A percentile compares a stretch with the other conserved stretches of the same genome.
Evolutionary conservation across 2,329 filamentous ascomycete genomes (phyloP).

Genomic region (Fusarium camptoceras): DNA sequence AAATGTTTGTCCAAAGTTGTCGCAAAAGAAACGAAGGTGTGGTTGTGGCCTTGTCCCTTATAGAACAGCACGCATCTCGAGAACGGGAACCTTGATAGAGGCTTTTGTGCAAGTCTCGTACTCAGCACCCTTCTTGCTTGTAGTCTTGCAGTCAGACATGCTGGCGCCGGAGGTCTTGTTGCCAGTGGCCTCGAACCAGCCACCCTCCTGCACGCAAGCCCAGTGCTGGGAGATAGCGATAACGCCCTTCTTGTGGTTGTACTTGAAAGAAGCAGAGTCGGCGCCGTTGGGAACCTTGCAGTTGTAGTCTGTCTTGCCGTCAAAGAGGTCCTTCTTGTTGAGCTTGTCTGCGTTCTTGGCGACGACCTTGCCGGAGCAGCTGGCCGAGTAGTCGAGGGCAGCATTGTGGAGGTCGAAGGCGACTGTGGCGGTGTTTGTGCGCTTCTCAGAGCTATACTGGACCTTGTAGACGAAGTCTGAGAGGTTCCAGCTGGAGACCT

Average conservation of each 20-base stretch:
- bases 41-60: conserved; percentile 9
- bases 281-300: conserved; percentile 53
- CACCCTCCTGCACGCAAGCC: conserved; percentile 58
- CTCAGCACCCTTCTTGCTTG: conserved; percentile 45
- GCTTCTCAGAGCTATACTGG: conserved; percentile 62
- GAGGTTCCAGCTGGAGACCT: conserved; percentile 54
- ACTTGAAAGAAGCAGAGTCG: conserved; percentile 57
- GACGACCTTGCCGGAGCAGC: conserved; percentile 55
- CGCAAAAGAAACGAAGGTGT: conserved; percentile 3
- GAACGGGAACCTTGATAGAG: conserved; percentile 44
- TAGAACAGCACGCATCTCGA: conserved; percentile 47
- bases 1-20: conserved; percentile 12
- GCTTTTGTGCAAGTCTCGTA: conserved; percentile 49
- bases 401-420: conserved; percentile 63
- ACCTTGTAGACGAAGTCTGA: conserved; percentile 61
- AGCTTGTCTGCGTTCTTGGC: conserved; percentile 44
- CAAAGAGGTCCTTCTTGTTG: conserved; percentile 59
- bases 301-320: conserved; percentile 58
- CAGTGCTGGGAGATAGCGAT: conserved; percentile 62
- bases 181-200: conserved; percentile 48
- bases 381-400: conserved; percentile 53
- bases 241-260: conserved; percentile 51
- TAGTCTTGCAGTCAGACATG: conserved; percentile 21
- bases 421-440: conserved; percentile 59
- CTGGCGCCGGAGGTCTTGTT: conserved; percentile 42